phyloP scores from a whole-genome alignment of 768 basidiomycete genomes.

The Daedalea quercina region DNA sequence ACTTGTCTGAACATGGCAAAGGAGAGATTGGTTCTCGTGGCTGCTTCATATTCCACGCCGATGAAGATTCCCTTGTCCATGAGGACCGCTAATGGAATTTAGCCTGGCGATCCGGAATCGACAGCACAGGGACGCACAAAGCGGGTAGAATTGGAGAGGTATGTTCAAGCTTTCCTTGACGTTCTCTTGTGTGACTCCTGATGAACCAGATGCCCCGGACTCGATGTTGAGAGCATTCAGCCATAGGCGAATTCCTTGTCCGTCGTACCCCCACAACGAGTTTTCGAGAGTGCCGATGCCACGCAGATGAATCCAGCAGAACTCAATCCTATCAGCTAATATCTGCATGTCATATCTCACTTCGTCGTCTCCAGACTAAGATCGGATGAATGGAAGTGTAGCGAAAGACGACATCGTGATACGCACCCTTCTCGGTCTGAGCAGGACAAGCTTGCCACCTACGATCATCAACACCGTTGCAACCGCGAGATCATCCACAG shows the following conservation, averaged over 20 bases:
- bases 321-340: slow-evolving; percentile 93
- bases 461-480: slow-evolving; percentile 96
- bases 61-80: slow-evolving; percentile 99
- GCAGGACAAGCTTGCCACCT: slow-evolving; percentile 82
- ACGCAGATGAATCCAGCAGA: slow-evolving; percentile 96
- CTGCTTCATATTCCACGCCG: slow-evolving; percentile 87
- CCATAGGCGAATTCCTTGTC: slow-evolving; percentile 86
- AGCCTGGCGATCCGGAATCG: slow-evolving; percentile 6
- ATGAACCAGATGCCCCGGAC: slow-evolving; percentile 31
- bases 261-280: slow-evolving; percentile 97
- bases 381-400: background rate
- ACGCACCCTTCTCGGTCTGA: slow-evolving; percentile 81
- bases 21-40: slow-evolving; percentile 65
- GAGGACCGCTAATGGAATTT: slow-evolving; percentile 61
- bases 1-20: slow-evolving; percentile 91
- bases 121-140: slow-evolving; percentile 52
- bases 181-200: slow-evolving; percentile 22
- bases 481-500: slow-evolving; percentile 84
- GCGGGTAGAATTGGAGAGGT: slow-evolving; percentile 87
- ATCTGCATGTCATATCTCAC: slow-evolving; percentile 98
- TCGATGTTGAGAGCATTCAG: slow-evolving; percentile 93
- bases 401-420: background rate
- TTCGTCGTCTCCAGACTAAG: slow-evolving; percentile 77
- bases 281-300: slow-evolving; percentile 94
- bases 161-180: slow-evolving; percentile 95